Conservation (phyloP, 73 alveolate species). For the Paramecium primaurelia region DNA sequence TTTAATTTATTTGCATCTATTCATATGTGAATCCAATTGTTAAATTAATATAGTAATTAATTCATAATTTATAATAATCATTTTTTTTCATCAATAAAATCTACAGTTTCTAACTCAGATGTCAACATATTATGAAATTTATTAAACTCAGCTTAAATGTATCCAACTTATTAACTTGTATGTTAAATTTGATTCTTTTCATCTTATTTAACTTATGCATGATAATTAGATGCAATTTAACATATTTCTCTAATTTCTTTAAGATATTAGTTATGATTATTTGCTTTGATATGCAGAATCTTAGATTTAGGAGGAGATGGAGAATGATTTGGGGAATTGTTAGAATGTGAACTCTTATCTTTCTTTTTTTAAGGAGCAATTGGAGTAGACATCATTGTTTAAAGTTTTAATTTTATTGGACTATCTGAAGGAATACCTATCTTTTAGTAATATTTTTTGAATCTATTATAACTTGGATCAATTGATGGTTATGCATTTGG, state of each 20-base stretch:
- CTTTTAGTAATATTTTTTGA: neutral
- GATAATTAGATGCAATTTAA: neutral
- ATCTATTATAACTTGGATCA: neutral
- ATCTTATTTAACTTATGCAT: neutral
- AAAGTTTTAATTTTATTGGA: neutral
- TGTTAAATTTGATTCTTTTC: neutral
- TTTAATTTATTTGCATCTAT: too few species aligned
- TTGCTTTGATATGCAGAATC: neutral
- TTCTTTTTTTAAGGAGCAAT: neutral
- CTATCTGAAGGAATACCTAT: neutral
- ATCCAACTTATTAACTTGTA: neutral
- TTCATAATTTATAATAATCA: neutral
- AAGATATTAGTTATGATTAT: neutral
- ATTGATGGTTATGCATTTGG: neutral
- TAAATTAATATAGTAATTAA: neutral
- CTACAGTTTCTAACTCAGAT: neutral
- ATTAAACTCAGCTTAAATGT: neutral
- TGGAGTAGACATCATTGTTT: neutral
- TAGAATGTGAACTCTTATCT: neutral
- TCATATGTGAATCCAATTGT: neutral
- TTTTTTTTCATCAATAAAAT: neutral
- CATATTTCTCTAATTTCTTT: neutral
- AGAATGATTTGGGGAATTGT: neutral
- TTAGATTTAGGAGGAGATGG: neutral
- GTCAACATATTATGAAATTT: conserved; percentile 20